Percentiles rank a stretch among this genome's conserved stretches.
phyloP scores from a whole-genome alignment of 2,329 filamentous ascomycete species.

The Teratosphaeria viscida region DNA sequence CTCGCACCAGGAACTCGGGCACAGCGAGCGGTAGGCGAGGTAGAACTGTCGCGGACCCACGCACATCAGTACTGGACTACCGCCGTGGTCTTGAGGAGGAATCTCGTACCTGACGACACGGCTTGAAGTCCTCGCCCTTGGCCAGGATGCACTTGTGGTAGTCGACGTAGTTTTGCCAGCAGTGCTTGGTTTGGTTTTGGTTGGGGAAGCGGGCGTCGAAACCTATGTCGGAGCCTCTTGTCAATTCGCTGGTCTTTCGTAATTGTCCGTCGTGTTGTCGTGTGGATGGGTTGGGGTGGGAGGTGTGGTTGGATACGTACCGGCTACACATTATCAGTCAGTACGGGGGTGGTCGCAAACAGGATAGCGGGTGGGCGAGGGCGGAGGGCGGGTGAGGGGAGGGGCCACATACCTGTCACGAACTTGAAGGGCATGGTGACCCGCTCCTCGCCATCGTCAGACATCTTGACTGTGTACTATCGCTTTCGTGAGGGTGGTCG shows the following conservation, averaged over 20 bases:
- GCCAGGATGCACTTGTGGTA: constrained; percentile 99
- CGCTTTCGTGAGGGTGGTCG: background rate
- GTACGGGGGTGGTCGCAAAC: constrained; percentile 9
- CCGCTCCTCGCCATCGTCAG: constrained; percentile 66
- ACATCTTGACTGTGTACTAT: constrained; percentile 58
- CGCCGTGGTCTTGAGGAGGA: background rate
- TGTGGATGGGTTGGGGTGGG: background rate
- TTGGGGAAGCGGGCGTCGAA: constrained; percentile 99
- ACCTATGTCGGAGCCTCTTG: constrained; percentile 46
- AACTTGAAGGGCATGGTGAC: constrained; percentile 99
- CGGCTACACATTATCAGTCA: constrained; percentile 20
- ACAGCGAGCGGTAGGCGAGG: constrained; percentile 92
- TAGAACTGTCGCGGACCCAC: constrained; percentile 57
- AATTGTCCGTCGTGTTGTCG: background rate
- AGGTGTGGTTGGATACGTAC: constrained; percentile 16
- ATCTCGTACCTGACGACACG: constrained; percentile 76
- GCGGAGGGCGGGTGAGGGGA: background rate
- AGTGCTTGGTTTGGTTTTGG: constrained; percentile 97
- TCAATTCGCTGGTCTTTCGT: background rate
- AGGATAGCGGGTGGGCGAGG: background rate
- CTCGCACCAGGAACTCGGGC: constrained; percentile 86
- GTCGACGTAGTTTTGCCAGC: constrained; percentile 99
- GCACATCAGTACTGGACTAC: background rate
- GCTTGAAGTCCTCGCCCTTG: constrained; percentile 97
- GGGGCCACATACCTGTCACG: constrained; percentile 71